Evolutionary conservation across 345 rosid species (phyloP).

Genomic region (Arabidopsis thaliana): TAIR10.1 NC_003074.8:435001-435500

Average conservation of each 20-base stretch:
- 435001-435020: constrained; percentile 95
- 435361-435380: constrained; percentile 85
- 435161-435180: constrained; percentile 95
- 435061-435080: constrained; percentile 35
- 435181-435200: constrained; percentile 97
- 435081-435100: constrained; percentile 30
- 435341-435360: constrained; percentile 96
- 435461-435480: constrained; percentile 95
- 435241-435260: constrained; percentile 84
- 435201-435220: constrained; percentile 93
- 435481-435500: constrained; percentile 95
- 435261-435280: constrained; percentile 81
- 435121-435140: constrained; percentile 86
- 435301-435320: constrained; percentile 90
- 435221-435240: constrained; percentile 87
- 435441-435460: constrained; percentile 97
- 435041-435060: constrained; percentile 61
- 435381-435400: constrained; percentile 81
- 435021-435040: constrained; percentile 86
- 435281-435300: constrained; percentile 91
- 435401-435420: constrained; percentile 76
- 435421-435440: constrained; percentile 84
- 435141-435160: constrained; percentile 93
- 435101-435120: constrained; percentile 52
- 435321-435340: constrained; percentile 92